These are phyloP conservation scores for Penicillium corylophilum DNA, from an alignment of 2,329 filamentous ascomycete genomes.

Conservation along the genomic window DNA sequence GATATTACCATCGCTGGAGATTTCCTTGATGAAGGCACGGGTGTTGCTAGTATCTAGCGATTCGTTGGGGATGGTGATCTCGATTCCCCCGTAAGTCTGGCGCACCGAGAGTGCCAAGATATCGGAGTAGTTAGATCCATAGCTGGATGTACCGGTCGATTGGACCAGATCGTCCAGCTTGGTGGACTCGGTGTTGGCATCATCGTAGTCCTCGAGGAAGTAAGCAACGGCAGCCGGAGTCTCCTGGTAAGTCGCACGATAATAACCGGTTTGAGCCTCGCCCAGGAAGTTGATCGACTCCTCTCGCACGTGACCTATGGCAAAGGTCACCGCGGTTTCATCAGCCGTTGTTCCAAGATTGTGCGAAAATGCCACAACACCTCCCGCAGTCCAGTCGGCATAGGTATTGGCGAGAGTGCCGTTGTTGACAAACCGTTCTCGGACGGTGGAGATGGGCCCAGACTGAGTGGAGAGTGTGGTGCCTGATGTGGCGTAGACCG, in stretches of 20 bases:
- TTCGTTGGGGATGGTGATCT: conserved; percentile 36
- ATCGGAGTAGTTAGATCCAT: conserved; percentile 37
- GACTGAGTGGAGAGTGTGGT: conserved; percentile 27
- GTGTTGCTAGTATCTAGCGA: conserved; percentile 28
- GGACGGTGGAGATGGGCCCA: conserved; percentile 25
- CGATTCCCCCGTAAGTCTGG: conserved; percentile 41
- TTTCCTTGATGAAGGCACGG: conserved; percentile 41
- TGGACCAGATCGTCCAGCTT: conserved; percentile 27
- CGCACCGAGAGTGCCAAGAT: conserved; percentile 40
- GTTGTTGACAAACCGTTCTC: conserved; percentile 30
- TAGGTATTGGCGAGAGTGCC: conserved; percentile 26
- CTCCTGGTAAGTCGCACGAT: conserved; percentile 30
- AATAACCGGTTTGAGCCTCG: conserved; percentile 36
- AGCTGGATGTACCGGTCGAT: conserved; percentile 17
- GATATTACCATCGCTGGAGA: conserved; percentile 42
- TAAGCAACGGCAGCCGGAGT: conserved; percentile 31
- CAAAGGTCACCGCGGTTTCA: conserved; percentile 36
- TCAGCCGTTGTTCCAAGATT: conserved; percentile 32
- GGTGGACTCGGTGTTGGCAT: conserved; percentile 32
- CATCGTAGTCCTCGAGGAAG: conserved; percentile 39
- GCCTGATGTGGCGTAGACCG: conserved; percentile 34
- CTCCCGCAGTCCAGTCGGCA: conserved; percentile 25
- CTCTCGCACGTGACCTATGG: conserved; percentile 38
- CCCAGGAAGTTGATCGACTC: conserved; percentile 39
- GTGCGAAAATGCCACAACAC: conserved; percentile 36